Percentiles rank a stretch among this genome's conserved stretches.
Evolutionary conservation across 306 rosid species (phyloP).

Genomic region (Comarum palustre): DNA sequence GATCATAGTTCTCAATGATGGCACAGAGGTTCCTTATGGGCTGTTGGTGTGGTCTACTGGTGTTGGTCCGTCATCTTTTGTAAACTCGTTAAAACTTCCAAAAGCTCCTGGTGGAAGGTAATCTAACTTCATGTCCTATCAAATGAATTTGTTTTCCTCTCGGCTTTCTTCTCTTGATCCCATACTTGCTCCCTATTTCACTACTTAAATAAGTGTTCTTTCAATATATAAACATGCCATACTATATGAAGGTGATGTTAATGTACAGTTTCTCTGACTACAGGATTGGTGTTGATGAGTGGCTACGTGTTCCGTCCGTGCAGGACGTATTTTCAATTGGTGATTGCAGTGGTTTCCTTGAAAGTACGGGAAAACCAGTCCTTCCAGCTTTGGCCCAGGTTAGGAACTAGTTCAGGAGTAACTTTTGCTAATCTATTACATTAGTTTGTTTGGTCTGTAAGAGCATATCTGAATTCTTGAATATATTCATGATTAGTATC

Average conservation of each 20-base stretch:
- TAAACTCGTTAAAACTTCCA: conserved; percentile 57
- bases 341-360: conserved; percentile 90
- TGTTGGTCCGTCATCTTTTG: conserved; percentile 84
- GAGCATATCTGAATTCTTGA: neutral
- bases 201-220: neutral
- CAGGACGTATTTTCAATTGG: conserved; percentile 84
- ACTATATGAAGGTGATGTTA: neutral
- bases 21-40: conserved; percentile 91
- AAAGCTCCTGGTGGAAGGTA: conserved; percentile 98
- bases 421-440: neutral
- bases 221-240: neutral
- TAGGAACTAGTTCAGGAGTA: neutral
- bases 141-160: neutral
- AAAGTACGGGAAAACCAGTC: conserved; percentile 74
- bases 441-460: neutral
- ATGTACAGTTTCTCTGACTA: conserved; percentile 2
- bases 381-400: conserved; percentile 98
- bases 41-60: conserved; percentile 97
- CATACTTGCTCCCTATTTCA: neutral
- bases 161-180: neutral
- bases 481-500: neutral
- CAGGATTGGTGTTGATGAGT: conserved; percentile 93
- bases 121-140: neutral
- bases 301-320: conserved; percentile 76
- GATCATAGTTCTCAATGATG: conserved; percentile 77